Evolutionary conservation across 768 basidiomycete species (phyloP).

Genomic region (Lentinula raphanica): DNA sequence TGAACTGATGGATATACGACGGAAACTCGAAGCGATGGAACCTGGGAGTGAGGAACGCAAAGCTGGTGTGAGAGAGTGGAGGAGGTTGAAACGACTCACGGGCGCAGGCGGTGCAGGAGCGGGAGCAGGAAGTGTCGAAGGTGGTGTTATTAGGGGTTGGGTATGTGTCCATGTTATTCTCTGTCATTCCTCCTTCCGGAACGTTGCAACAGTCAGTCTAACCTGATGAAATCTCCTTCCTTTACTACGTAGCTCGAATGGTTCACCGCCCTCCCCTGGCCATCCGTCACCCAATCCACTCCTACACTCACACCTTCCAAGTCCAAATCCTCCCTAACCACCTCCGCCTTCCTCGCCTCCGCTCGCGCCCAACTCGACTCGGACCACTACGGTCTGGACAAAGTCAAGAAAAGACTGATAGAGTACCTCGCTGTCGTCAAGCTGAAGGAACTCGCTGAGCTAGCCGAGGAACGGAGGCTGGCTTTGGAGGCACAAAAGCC

Average conservation of each 20-base stretch:
- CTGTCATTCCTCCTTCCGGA: not conserved
- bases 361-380: constrained; percentile 80
- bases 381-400: constrained; percentile 90
- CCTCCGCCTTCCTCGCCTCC: constrained; percentile 52
- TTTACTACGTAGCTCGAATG: constrained; percentile 81
- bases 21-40: constrained; percentile 70
- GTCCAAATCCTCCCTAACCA: constrained; percentile 33
- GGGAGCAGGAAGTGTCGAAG: constrained; percentile 59
- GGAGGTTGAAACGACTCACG: constrained; percentile 57
- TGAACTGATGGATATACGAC: constrained; percentile 66
- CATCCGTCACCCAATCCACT: constrained; percentile 34
- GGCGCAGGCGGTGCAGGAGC: constrained; percentile 4
- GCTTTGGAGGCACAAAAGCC: constrained; percentile 26
- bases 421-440: constrained; percentile 90
- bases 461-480: constrained; percentile 26
- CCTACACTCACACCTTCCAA: no score
- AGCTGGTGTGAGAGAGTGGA: constrained; percentile 79
- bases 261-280: constrained; percentile 85
- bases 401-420: constrained; percentile 85
- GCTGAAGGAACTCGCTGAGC: constrained; percentile 36
- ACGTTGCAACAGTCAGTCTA: not conserved
- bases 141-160: constrained; percentile 81
- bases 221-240: constrained; percentile 3
- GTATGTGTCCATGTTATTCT: no score
- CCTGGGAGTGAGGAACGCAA: constrained; percentile 75